phyloP scores from a whole-genome alignment of 2,329 filamentous ascomycete genomes.

The Aspergillus calidoustus region DNA sequence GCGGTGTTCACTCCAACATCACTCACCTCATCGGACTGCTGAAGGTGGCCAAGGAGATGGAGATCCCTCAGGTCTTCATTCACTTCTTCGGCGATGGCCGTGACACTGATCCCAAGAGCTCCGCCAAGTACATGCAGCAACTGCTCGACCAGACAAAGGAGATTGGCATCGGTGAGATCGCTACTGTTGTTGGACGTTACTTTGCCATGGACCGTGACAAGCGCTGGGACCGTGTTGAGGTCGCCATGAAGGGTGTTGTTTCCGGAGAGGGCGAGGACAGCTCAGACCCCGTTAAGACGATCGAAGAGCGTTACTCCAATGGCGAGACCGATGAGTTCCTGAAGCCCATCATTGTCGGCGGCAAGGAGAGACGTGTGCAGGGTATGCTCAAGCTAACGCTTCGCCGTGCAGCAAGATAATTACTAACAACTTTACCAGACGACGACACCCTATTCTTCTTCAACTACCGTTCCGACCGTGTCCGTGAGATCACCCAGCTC shows the following conservation, averaged over 20 bases:
- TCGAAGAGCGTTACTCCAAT: slow-evolving; percentile 85
- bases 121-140: slow-evolving; percentile 83
- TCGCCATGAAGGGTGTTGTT: slow-evolving; percentile 85
- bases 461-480: slow-evolving; percentile 99
- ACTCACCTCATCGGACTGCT: slow-evolving; percentile 87
- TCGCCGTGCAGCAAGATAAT: neutral
- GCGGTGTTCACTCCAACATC: slow-evolving; percentile 96
- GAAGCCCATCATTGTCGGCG: slow-evolving; percentile 94
- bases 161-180: slow-evolving; percentile 83
- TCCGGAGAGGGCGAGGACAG: slow-evolving; percentile 85
- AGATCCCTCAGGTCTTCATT: slow-evolving; percentile 89
- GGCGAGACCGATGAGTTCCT: slow-evolving; percentile 96
- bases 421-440: slow-evolving; percentile 57
- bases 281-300: slow-evolving; percentile 80
- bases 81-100: slow-evolving; percentile 99
- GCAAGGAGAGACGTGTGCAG: slow-evolving; percentile 82
- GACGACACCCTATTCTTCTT: slow-evolving; percentile 98
- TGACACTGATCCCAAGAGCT: slow-evolving; percentile 96
- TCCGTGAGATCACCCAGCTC: slow-evolving; percentile 93
- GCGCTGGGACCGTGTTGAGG: slow-evolving; percentile 93
- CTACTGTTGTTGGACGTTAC: slow-evolving; percentile 93
- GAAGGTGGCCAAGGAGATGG: slow-evolving; percentile 84
- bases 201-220: slow-evolving; percentile 99
- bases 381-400: slow-evolving; percentile 54
- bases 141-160: slow-evolving; percentile 81